Percentiles rank a stretch among this genome's conserved stretches.
Conservation (phyloP, 2,329 filamentous ascomycete species). For the Exophiala sideris region DNA sequence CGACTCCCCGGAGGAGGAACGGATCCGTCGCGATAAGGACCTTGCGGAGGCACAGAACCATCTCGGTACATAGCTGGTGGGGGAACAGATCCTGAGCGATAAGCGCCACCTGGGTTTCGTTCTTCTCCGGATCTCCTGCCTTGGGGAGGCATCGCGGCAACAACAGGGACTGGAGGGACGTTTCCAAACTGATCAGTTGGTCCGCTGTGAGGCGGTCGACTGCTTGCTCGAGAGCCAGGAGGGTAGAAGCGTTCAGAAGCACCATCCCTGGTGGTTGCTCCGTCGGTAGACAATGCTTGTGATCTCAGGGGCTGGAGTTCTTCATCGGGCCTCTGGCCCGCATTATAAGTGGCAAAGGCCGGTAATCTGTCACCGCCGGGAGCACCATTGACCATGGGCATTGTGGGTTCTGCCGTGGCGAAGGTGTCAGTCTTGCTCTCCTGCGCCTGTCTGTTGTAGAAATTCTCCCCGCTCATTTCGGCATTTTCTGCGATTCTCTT, state of each 20-base stretch:
- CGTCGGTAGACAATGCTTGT: constrained; percentile 19
- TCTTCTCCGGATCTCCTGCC: constrained; percentile 17
- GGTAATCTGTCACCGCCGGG: constrained; percentile 51
- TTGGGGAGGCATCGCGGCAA: constrained; percentile 22
- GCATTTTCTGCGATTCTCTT: constrained; percentile 88
- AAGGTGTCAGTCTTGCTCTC: constrained; percentile 39
- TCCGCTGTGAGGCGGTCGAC: constrained; percentile 32
- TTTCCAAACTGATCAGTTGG: constrained; percentile 39
- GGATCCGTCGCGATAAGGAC: constrained; percentile 18
- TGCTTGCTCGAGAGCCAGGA: constrained; percentile 30
- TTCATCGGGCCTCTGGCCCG: constrained; percentile 17
- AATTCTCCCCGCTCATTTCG: constrained; percentile 95
- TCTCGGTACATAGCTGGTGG: too few relatives aligned
- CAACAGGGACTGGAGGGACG: constrained; percentile 36
- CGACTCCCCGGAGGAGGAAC: constrained; percentile 32
- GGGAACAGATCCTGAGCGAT: constrained; percentile 13
- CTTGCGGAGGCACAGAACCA: not conserved
- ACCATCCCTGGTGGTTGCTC: constrained; percentile 23
- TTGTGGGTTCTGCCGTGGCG: constrained; percentile 55
- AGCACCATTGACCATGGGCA: constrained; percentile 56
- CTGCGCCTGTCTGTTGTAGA: constrained; percentile 63
- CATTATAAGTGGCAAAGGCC: constrained; percentile 46
- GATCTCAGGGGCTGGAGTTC: constrained; percentile 22
- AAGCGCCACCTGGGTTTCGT: constrained; percentile 13
- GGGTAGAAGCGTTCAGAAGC: constrained; percentile 31